A percentile compares a stretch with the other conserved stretches of the same genome.
phyloP scores from a whole-genome alignment of 2,329 filamentous ascomycete species.

The Fonsecaea nubica region DNA sequence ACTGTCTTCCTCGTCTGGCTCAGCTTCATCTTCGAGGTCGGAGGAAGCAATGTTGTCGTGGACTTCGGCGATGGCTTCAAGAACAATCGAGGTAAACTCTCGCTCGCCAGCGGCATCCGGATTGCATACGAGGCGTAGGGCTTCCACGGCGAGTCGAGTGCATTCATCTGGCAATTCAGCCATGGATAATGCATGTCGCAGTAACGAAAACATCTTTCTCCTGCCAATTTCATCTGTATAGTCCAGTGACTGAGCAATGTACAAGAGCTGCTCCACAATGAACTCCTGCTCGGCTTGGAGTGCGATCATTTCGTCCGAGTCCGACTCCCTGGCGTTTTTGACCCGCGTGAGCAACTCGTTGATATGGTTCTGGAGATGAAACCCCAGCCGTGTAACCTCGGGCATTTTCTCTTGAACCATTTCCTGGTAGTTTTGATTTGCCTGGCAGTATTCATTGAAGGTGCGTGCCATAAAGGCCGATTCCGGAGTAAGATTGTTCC shows the following conservation, averaged over 20 bases:
- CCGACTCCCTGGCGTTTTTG: slow-evolving; percentile 57
- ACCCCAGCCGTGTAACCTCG: slow-evolving; percentile 89
- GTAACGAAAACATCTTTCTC: slow-evolving; percentile 91
- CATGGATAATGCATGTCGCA: slow-evolving; percentile 83
- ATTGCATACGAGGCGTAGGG: slow-evolving; percentile 82
- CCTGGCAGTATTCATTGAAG: slow-evolving; percentile 92
- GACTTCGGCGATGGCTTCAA: slow-evolving; percentile 94
- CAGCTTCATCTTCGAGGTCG: slow-evolving; percentile 29
- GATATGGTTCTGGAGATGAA: slow-evolving; percentile 82
- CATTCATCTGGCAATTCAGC: slow-evolving; percentile 89
- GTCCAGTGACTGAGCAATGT: slow-evolving; percentile 89
- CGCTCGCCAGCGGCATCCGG: slow-evolving; percentile 56
- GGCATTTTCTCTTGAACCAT: slow-evolving; percentile 92
- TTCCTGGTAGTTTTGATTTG: slow-evolving; percentile 74
- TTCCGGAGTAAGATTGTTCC: slow-evolving; percentile 68
- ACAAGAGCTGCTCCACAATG: slow-evolving; percentile 90
- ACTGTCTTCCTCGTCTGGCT: slow-evolving; percentile 75
- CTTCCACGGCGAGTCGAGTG: slow-evolving; percentile 84
- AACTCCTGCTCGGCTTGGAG: slow-evolving; percentile 92
- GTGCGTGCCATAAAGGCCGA: slow-evolving; percentile 88
- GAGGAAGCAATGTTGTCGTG: slow-evolving; percentile 81
- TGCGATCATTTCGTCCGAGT: slow-evolving; percentile 65
- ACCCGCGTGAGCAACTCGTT: slow-evolving; percentile 52
- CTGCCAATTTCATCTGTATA: slow-evolving; percentile 97
- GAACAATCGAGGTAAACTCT: slow-evolving; percentile 63